Evolutionary conservation across 2,329 filamentous ascomycete species (phyloP).

Genomic region (Fonsecaea pedrosoi): DNA sequence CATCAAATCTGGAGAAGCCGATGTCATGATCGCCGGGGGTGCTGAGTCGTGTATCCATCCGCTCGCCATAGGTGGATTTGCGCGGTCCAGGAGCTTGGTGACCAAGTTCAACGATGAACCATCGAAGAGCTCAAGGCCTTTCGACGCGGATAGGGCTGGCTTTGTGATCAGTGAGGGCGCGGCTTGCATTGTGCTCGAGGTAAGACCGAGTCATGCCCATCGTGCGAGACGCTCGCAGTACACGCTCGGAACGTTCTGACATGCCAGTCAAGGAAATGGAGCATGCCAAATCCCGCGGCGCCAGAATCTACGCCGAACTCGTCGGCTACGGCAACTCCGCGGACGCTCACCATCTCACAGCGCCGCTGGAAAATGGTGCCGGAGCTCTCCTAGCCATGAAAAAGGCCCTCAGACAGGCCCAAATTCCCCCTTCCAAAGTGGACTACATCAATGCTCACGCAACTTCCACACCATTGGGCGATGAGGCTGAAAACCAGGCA

Average conservation of each 20-base stretch:
- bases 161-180: constrained; percentile 96
- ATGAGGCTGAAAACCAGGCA: constrained; percentile 84
- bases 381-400: constrained; percentile 87
- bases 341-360: constrained; percentile 93
- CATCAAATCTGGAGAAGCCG: constrained; percentile 86
- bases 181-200: constrained; percentile 83
- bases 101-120: constrained; percentile 80
- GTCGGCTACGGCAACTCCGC: constrained; percentile 88
- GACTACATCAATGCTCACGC: constrained; percentile 97
- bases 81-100: constrained; percentile 82
- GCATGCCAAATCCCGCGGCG: constrained; percentile 80
- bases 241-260: background rate
- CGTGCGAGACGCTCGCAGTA: background rate
- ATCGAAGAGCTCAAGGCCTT: constrained; percentile 77
- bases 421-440: constrained; percentile 71
- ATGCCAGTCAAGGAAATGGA: constrained; percentile 68
- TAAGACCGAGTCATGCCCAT: constrained; percentile 41
- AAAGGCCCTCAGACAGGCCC: constrained; percentile 75
- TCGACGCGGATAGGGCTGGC: constrained; percentile 78
- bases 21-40: constrained; percentile 96
- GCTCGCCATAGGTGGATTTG: constrained; percentile 88
- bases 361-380: constrained; percentile 79
- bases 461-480: constrained; percentile 70
- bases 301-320: constrained; percentile 85
- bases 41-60: constrained; percentile 96